Conservation (phyloP, 495 filamentous ascomycete genomes). For the Diplogelasinospora grovesii region DNA sequence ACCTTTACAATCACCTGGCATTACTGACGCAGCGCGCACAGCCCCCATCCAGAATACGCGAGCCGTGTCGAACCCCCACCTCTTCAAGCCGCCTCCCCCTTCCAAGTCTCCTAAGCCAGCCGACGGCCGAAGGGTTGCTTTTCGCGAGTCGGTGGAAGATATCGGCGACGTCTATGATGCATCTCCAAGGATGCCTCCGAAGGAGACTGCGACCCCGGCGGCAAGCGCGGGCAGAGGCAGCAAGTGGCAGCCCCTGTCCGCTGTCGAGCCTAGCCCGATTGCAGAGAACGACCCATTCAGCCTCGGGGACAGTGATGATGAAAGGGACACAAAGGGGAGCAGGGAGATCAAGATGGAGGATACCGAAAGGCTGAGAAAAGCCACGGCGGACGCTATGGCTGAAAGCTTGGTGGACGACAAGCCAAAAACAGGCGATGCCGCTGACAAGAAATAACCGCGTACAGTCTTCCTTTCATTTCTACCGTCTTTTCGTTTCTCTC, state of each 20-base stretch:
- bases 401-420: slow-evolving; percentile 40
- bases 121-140: slow-evolving; percentile 68
- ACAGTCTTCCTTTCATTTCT: not conserved
- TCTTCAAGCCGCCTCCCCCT: slow-evolving; percentile 68
- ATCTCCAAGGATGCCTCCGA: slow-evolving; percentile 43
- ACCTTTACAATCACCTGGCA: too few species aligned
- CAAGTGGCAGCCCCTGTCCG: slow-evolving; percentile 95
- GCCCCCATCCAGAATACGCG: slow-evolving; percentile 37
- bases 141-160: slow-evolving; percentile 69
- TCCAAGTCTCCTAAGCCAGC: slow-evolving; percentile 51
- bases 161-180: slow-evolving; percentile 64
- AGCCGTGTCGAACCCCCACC: slow-evolving; percentile 67
- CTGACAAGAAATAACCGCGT: slow-evolving; percentile 6
- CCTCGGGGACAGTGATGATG: slow-evolving; percentile 91
- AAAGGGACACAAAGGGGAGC: slow-evolving; percentile 55
- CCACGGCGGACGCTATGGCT: slow-evolving; percentile 59
- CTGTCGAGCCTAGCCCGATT: slow-evolving; percentile 79
- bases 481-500: not conserved
- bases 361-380: slow-evolving; percentile 61
- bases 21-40: slow-evolving; percentile 6
- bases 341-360: slow-evolving; percentile 55
- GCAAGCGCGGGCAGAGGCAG: slow-evolving; percentile 55
- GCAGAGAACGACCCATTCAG: slow-evolving; percentile 94
- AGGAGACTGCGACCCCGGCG: slow-evolving; percentile 20
- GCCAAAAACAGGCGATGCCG: slow-evolving; percentile 6